Evolutionary conservation across 2,329 filamentous ascomycete species (phyloP), one percentile per base, ranked within the genome.

Genomic region (Beauveria asiatica): DNA sequence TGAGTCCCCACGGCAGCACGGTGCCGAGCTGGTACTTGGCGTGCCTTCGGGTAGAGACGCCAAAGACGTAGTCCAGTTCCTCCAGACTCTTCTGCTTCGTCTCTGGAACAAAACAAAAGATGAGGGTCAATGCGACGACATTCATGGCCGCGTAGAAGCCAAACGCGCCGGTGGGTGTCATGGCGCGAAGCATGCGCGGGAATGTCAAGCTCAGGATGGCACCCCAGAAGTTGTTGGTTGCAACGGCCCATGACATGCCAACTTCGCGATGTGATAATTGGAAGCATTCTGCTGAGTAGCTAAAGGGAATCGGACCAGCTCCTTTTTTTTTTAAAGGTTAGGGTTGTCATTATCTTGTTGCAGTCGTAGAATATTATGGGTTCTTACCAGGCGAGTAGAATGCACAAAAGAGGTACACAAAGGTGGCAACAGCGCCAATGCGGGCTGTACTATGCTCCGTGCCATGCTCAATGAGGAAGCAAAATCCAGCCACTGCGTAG

Each of bases 121-220:
- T 87, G 75, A 88, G 81, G 25, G 83, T 61, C 17, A 87, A 75
- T 0, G 84, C 85, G 2, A 82, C 67, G 4, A 86, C 64, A 63
- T 88, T 89, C 8, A 88, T 72, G 0, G 73, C 82, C 16, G 72
- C 78, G 62, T 87, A 87, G 67, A 87, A 84, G 3, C 82, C 78
- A 65, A 67, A 74, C 0, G 70, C 69, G 1, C 74, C 73, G 1
- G 69, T 69, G 0, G 69, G 61, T 0, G 66, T 68, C 62, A 76
- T 67, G 21, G 66, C 66, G 17, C 67, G 61, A 6, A 80, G 64
- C 73, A 81, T 76, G 2, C 73, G 69, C 1, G 78, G 79, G 55
- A 80, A 77, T 0, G 78, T 80, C 25, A 82, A 69, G 0, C 74
- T 74, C 1, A 82, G 69, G 0, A 80, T 71, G 3, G 73, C 70